These are phyloP conservation scores for Phellopilus nigrolimitatus DNA, from an alignment of 1,284 basidiomycete species.

Conservation along the genomic window DNA sequence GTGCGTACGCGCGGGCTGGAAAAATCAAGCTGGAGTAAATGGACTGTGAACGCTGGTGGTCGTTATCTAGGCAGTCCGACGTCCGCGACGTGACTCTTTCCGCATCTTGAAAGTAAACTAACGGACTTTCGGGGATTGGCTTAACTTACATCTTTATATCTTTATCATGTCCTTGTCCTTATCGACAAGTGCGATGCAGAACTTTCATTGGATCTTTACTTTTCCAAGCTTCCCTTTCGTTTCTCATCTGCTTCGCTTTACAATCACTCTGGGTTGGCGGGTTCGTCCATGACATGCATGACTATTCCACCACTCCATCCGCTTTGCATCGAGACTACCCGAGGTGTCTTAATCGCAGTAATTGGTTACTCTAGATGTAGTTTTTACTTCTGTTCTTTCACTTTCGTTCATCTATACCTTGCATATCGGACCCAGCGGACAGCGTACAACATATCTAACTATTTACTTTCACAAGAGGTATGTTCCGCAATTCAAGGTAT, in stretches of 20 bases:
- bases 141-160: slow-evolving; percentile 16
- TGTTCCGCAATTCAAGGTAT: slow-evolving; percentile 1
- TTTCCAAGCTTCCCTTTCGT: neutral
- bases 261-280: no score
- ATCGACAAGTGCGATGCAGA: neutral
- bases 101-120: no score
- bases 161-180: slow-evolving; percentile 12
- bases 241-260: neutral
- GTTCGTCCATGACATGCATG: neutral
- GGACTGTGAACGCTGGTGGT: neutral
- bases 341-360: slow-evolving; percentile 9
- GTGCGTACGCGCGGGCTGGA: neutral
- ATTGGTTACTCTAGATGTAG: slow-evolving; percentile 13
- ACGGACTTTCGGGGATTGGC: slow-evolving; percentile 6
- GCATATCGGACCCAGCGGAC: neutral
- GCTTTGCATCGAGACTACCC: slow-evolving; percentile 3
- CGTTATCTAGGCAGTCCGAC: neutral
- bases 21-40: neutral
- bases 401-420: neutral
- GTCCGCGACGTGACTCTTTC: neutral
- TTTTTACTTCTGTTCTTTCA: slow-evolving; percentile 5
- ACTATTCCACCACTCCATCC: neutral
- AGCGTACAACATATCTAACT: neutral
- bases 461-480: neutral
- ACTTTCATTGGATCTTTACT: neutral